Conservation (phyloP, 1,284 basidiomycete genomes). For the Ganoderma lucidum region DNA sequence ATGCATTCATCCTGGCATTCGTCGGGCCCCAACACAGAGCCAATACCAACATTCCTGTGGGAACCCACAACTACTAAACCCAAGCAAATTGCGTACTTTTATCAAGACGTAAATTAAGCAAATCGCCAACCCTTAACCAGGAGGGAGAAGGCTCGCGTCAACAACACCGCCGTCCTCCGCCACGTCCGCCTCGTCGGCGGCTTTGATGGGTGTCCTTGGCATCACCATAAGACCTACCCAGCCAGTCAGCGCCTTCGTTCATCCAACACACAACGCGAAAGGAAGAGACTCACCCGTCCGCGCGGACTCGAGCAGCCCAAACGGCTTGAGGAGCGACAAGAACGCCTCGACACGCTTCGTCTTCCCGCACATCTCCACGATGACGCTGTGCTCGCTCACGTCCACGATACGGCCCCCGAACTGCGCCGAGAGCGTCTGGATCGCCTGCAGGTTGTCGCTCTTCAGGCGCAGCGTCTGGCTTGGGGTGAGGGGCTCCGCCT, state of each 20-base stretch:
- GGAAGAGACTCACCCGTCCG: constrained; percentile 69
- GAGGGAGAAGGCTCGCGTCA: constrained; percentile 90
- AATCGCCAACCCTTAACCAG: constrained; percentile 64
- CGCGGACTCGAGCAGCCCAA: constrained; percentile 86
- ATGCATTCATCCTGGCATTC: constrained; percentile 1
- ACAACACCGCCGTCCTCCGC: constrained; percentile 62
- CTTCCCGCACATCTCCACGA: constrained; percentile 96
- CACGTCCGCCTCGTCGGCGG: constrained; percentile 67
- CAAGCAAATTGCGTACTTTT: constrained; percentile 22
- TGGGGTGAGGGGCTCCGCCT: constrained; percentile 52
- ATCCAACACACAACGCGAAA: constrained; percentile 4
- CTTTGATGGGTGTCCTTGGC: constrained; percentile 89
- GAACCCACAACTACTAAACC: not conserved
- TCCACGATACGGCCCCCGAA: constrained; percentile 96
- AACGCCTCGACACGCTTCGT: constrained; percentile 93
- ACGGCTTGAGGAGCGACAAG: constrained; percentile 91
- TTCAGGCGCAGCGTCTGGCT: constrained; percentile 89
- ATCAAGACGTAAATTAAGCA: not conserved
- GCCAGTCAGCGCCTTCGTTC: constrained; percentile 10
- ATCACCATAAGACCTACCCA: constrained; percentile 90
- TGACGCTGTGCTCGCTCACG: constrained; percentile 92
- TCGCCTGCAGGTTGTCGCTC: constrained; percentile 89
- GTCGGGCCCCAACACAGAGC: not conserved
- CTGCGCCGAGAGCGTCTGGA: constrained; percentile 86
- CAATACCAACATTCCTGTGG: not conserved